Conservation (phyloP, 352 stramenopile genomes). For the Phytopythium sindhum region DNA sequence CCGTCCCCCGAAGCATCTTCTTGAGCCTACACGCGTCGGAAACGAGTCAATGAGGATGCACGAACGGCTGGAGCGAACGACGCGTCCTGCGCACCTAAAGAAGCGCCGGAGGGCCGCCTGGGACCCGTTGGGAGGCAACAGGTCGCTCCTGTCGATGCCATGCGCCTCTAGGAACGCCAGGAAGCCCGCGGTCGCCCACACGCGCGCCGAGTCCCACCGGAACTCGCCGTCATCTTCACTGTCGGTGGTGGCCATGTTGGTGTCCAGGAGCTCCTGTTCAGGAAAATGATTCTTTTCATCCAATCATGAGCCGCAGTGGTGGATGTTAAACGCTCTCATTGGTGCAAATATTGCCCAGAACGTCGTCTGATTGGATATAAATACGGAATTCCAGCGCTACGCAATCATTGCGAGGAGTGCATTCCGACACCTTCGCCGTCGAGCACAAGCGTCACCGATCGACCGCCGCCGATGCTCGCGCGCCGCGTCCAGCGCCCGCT, state of each 20-base stretch:
- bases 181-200: conserved; percentile 54
- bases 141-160: conserved; percentile 37
- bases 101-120: conserved; percentile 37
- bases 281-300: not conserved
- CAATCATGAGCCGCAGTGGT: not conserved
- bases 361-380: not conserved
- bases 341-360: not conserved
- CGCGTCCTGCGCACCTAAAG: conserved; percentile 37
- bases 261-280: not conserved
- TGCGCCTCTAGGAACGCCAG: conserved; percentile 53
- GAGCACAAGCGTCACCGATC: not conserved
- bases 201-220: conserved; percentile 31
- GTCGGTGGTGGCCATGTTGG: not conserved
- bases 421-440: not conserved
- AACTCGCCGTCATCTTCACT: conserved; percentile 3
- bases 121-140: conserved; percentile 19
- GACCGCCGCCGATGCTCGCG: not conserved
- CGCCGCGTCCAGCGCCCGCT: conserved; percentile 15
- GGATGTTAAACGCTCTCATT: conserved; percentile 3
- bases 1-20: conserved; percentile 6
- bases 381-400: not conserved
- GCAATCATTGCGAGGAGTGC: not conserved
- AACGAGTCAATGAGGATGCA: not conserved
- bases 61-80: not conserved
- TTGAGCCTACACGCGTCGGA: not conserved